These are phyloP conservation scores for Prunus salicina DNA, from an alignment of 306 rosid genomes.

Conservation along the genomic window DNA sequence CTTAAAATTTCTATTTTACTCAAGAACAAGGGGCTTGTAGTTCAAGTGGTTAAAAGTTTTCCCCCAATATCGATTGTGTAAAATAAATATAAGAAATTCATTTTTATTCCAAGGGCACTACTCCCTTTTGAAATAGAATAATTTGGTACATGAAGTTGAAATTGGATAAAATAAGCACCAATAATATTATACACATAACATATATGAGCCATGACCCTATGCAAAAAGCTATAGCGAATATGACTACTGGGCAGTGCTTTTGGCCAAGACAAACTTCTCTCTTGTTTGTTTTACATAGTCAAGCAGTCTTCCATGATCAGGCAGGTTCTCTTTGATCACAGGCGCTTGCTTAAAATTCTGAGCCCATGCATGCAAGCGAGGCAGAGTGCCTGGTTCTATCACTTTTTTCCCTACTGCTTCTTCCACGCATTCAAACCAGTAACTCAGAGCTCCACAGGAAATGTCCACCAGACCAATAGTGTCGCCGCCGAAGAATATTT, in stretches of 20 bases:
- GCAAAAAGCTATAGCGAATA: background rate
- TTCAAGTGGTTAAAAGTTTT: no score
- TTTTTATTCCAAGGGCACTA: no score
- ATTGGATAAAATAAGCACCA: background rate
- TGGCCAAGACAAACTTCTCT: background rate
- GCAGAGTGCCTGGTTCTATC: slow-evolving; percentile 11
- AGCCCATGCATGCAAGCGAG: background rate
- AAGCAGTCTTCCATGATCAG: background rate
- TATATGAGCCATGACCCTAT: background rate
- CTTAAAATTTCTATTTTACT: no score
- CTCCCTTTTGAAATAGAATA: background rate
- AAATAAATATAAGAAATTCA: no score
- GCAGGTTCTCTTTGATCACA: no score
- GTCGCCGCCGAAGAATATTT: slow-evolving; percentile 27
- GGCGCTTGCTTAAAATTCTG: no score
- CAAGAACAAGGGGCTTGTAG: rapidly evolving
- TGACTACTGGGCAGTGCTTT: background rate
- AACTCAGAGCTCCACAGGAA: slow-evolving; percentile 18
- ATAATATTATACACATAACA: background rate
- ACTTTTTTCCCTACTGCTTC: slow-evolving; percentile 24
- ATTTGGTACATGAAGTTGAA: background rate
- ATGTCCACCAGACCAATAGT: slow-evolving; percentile 27
- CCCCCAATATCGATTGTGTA: no score
- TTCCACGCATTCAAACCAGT: slow-evolving; percentile 13
- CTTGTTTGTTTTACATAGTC: background rate